Evolutionary conservation across 352 stramenopile species (phyloP).

Genomic region (Halophytophthora polymorphica): DNA sequence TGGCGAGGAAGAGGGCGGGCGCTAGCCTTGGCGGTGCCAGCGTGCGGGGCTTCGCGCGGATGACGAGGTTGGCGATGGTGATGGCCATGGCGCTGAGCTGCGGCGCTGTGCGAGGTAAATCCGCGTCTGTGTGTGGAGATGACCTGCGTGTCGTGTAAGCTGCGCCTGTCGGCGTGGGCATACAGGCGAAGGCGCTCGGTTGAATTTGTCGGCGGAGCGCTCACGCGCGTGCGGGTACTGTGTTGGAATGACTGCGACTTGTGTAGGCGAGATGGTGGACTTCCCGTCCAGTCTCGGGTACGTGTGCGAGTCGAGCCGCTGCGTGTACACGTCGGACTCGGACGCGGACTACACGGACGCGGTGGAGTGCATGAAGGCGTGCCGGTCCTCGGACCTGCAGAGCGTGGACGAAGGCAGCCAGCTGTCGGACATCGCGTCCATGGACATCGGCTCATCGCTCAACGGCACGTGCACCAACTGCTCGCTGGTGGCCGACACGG

Average conservation of each 20-base stretch:
- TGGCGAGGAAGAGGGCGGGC: too few species aligned
- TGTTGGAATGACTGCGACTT: background rate
- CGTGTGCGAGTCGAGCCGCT: conserved; percentile 43
- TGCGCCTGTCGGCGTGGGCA: too few species aligned
- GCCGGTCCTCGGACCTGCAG: conserved; percentile 37
- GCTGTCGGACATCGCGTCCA: conserved; percentile 45
- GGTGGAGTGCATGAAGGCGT: conserved; percentile 50
- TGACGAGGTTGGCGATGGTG: too few species aligned
- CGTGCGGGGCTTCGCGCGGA: too few species aligned
- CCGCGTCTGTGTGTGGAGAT: too few species aligned
- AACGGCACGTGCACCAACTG: conserved; percentile 76
- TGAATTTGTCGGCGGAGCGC: too few species aligned
- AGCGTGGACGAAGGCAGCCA: conserved; percentile 39
- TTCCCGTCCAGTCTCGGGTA: conserved; percentile 44
- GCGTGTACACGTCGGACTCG: conserved; percentile 40
- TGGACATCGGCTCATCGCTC: conserved; percentile 46
- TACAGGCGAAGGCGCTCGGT: too few species aligned
- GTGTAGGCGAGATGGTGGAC: conserved; percentile 13
- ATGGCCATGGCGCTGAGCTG: too few species aligned
- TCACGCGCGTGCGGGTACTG: too few species aligned
- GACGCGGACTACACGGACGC: conserved; percentile 35
- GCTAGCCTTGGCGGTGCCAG: too few species aligned
- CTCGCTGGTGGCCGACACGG: conserved; percentile 46
- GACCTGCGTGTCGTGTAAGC: too few species aligned
- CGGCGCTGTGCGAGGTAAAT: too few species aligned